These are phyloP conservation scores for Aspergillus sergii DNA, from an alignment of 2,329 filamentous ascomycete species.

Conservation along the genomic window DNA sequence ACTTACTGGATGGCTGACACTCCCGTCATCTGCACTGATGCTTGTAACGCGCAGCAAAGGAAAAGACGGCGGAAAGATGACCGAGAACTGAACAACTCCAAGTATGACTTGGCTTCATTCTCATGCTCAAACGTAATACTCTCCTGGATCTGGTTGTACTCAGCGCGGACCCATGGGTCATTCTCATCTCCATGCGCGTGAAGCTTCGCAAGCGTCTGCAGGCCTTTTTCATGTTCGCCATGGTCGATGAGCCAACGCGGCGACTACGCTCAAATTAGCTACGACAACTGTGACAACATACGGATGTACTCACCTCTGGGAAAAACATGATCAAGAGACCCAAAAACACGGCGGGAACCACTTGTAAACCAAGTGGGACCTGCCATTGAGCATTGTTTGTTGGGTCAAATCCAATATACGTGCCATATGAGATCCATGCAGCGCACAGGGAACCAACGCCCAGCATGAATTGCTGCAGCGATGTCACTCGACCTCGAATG, in stretches of 20 bases:
- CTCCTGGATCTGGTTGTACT: conserved; percentile 72
- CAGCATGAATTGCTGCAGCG: conserved; percentile 80
- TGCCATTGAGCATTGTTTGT: conserved; percentile 61
- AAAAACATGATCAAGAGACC: conserved; percentile 70
- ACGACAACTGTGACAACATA: background rate
- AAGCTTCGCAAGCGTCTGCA: conserved; percentile 67
- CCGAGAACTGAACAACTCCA: conserved; percentile 66
- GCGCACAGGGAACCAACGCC: conserved; percentile 74
- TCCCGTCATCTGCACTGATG: conserved; percentile 75
- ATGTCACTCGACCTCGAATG: conserved; percentile 74
- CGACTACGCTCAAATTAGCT: conserved; percentile 38
- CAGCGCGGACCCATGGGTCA: conserved; percentile 71
- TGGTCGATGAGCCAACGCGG: conserved; percentile 77
- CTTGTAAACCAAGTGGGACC: conserved; percentile 69
- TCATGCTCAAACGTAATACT: conserved; percentile 68
- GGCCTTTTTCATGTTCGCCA: conserved; percentile 64
- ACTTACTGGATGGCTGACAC: conserved; percentile 67
- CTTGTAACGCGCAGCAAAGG: conserved; percentile 69
- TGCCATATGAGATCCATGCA: conserved; percentile 72
- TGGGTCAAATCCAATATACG: conserved; percentile 53
- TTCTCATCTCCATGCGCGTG: conserved; percentile 68
- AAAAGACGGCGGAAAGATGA: conserved; percentile 73
- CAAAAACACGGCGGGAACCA: conserved; percentile 66
- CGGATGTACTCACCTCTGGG: conserved; percentile 56
- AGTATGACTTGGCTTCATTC: conserved; percentile 69